These are phyloP conservation scores for Punctularia strigosozonata DNA, from an alignment of 768 basidiomycete genomes.

Conservation along the genomic window DNA sequence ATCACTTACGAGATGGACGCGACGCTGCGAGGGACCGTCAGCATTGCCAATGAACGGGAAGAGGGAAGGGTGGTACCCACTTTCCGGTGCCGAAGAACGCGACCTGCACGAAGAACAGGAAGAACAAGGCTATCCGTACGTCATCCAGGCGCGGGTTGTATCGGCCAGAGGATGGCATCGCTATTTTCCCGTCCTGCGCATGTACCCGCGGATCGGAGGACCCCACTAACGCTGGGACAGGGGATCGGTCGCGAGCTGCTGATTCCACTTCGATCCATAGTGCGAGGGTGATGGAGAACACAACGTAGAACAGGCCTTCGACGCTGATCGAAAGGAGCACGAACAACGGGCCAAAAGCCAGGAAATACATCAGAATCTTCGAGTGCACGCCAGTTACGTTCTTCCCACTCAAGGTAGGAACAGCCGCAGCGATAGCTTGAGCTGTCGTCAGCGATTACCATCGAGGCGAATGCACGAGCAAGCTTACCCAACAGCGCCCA, in stretches of 20 bases:
- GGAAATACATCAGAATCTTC: constrained; percentile 50
- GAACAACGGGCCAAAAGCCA: constrained; percentile 66
- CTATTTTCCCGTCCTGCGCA: not conserved
- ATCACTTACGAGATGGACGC: constrained; percentile 69
- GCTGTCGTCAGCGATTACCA: too few species aligned
- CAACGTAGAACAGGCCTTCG: constrained; percentile 71
- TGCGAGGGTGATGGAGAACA: constrained; percentile 49
- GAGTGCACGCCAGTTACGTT: constrained; percentile 31
- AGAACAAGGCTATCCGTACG: constrained; percentile 65
- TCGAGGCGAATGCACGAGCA: constrained; percentile 30
- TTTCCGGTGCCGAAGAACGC: constrained; percentile 83
- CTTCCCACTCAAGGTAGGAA: too few species aligned
- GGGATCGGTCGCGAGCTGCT: constrained; percentile 14
- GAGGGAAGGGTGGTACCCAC: constrained; percentile 27
- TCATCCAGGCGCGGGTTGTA: constrained; percentile 34
- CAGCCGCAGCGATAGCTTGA: too few species aligned
- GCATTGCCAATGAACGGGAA: not conserved
- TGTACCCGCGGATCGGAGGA: not conserved
- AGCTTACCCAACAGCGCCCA: constrained; percentile 58
- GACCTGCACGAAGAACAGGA: constrained; percentile 78
- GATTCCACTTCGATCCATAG: constrained; percentile 61
- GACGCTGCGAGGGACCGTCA: constrained; percentile 31
- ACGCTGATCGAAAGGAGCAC: constrained; percentile 72
- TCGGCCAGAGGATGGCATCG: not conserved
- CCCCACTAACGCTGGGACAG: too few species aligned